Evolutionary conservation across 805 yeast species (phyloP).

Genomic region (Candida coquimbonensis): DNA sequence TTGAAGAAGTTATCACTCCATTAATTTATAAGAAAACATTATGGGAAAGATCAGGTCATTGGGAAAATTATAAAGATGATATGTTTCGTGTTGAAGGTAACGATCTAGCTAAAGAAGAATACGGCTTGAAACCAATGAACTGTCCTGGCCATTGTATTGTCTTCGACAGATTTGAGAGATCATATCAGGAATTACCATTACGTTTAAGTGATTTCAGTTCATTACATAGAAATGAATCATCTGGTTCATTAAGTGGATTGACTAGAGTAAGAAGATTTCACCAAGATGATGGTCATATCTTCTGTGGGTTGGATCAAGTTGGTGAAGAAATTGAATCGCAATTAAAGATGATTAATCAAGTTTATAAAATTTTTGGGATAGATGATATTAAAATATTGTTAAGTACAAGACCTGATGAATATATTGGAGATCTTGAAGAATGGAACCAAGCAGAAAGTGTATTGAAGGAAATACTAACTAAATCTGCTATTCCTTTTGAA

Average conservation of each 20-base stretch:
- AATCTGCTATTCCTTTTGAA: conserved; percentile 52
- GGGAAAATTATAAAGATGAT: conserved; percentile 91
- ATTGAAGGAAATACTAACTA: conserved; percentile 51
- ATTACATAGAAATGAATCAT: conserved; percentile 87
- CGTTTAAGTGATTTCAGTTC: conserved; percentile 86
- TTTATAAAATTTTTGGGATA: conserved; percentile 52
- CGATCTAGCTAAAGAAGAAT: conserved; percentile 37
- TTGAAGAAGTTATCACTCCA: conserved; percentile 90
- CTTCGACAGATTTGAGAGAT: conserved; percentile 66
- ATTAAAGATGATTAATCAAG: conserved; percentile 63
- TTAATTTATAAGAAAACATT: conserved; percentile 72
- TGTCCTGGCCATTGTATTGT: conserved; percentile 94
- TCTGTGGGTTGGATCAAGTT: conserved; percentile 77
- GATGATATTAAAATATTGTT: conserved; percentile 51
- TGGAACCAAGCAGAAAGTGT: conserved; percentile 82
- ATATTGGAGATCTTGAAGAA: conserved; percentile 64
- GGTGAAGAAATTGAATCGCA: conserved; percentile 65
- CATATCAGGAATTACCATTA: conserved; percentile 82
- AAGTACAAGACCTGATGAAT: conserved; percentile 83
- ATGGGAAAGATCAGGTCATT: conserved; percentile 93
- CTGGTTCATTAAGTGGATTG: conserved; percentile 88
- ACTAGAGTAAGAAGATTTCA: conserved; percentile 93
- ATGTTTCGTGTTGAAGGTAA: conserved; percentile 82
- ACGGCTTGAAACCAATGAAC: conserved; percentile 91
- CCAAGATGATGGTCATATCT: conserved; percentile 97